Conservation (phyloP, 192 early-diverging fungal genomes). For the Tieghemiomyces parasiticus region DNA sequence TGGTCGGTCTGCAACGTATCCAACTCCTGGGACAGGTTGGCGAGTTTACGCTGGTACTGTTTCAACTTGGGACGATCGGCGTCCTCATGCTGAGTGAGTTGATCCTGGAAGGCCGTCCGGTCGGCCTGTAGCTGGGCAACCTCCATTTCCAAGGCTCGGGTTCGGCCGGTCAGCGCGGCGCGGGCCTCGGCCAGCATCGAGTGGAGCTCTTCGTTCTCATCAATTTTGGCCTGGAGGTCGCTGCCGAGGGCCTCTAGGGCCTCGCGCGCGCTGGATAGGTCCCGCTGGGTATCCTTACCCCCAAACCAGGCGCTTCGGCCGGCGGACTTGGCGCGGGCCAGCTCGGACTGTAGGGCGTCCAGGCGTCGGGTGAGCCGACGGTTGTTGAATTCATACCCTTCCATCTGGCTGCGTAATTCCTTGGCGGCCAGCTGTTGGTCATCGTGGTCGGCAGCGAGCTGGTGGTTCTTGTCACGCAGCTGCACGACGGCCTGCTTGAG, state of each 20-base stretch:
- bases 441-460: not conserved
- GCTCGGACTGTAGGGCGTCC: not conserved
- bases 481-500: conserved; percentile 6
- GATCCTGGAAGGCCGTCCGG: conserved; percentile 3
- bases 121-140: not conserved
- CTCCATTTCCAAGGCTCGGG: not conserved
- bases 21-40: not conserved
- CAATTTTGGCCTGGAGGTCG: conserved; percentile 9
- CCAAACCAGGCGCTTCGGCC: not conserved
- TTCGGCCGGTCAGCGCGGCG: too few relatives aligned
- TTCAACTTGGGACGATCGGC: conserved; percentile 9
- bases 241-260: conserved; percentile 7
- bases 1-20: not conserved
- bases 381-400: conserved; percentile 5
- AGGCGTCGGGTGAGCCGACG: conserved; percentile 6
- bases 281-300: not conserved
- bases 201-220: conserved; percentile 2
- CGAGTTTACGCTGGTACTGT: conserved; percentile 8
- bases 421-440: not conserved
- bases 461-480: not conserved
- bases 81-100: not conserved
- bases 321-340: too few relatives aligned
- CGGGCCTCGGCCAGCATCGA: not conserved
- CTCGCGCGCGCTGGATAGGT: conserved; percentile 9
- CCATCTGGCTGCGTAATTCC: not conserved